Evolutionary conservation across 2,329 filamentous ascomycete species (phyloP).

Genomic region (Fusarium sp.): DNA sequence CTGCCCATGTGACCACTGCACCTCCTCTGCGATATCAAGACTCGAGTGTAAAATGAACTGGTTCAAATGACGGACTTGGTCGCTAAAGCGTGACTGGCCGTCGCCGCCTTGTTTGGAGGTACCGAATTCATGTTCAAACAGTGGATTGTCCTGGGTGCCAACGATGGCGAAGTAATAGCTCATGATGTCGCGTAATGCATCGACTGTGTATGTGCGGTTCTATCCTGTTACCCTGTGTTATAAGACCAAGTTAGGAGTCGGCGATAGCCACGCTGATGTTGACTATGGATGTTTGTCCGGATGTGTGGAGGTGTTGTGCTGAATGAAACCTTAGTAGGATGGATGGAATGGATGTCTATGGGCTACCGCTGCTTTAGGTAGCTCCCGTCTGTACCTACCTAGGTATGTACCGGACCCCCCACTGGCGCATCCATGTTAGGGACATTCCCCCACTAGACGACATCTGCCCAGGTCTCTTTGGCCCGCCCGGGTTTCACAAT

Average conservation of each 20-base stretch:
- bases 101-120: slow-evolving; percentile 96
- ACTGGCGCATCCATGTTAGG: not conserved
- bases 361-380: not conserved
- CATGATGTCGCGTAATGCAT: slow-evolving; percentile 67
- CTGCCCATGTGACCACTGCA: slow-evolving; percentile 89
- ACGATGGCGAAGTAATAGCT: slow-evolving; percentile 99
- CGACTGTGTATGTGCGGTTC: slow-evolving; percentile 12
- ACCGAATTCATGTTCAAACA: slow-evolving; percentile 97
- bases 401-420: not conserved
- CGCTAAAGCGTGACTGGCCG: slow-evolving; percentile 87
- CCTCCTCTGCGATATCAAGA: slow-evolving; percentile 94
- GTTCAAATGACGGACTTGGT: slow-evolving; percentile 92
- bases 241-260: not conserved
- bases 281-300: not conserved
- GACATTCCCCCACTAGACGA: slow-evolving; percentile 6
- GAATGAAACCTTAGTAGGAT: not conserved
- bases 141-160: slow-evolving; percentile 92
- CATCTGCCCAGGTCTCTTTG: not conserved
- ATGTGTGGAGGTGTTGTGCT: not conserved
- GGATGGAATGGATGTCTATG: slow-evolving; percentile 2
- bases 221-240: not conserved
- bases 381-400: not conserved
- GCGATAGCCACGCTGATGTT: slow-evolving; percentile 5
- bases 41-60: slow-evolving; percentile 97
- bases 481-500: slow-evolving; percentile 40